Evolutionary conservation across 2,329 filamentous ascomycete genomes (phyloP).

Genomic region (Sarocladium oryzae): DNA sequence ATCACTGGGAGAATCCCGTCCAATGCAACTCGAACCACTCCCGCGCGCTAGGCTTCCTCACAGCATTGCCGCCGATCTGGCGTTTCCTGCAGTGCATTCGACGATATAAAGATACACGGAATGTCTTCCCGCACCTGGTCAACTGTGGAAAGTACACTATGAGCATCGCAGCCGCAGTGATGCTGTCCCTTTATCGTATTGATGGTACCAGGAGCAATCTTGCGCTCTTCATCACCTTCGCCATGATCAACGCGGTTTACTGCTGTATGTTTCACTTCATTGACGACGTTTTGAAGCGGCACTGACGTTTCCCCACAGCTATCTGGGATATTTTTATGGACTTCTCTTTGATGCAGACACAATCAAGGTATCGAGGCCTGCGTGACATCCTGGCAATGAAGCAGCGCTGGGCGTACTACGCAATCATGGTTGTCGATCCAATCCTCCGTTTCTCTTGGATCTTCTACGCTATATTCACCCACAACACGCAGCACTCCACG

Average conservation of each 20-base stretch:
- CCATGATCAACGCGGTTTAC: slow-evolving; percentile 77
- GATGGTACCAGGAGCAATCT: slow-evolving; percentile 48
- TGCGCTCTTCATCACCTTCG: slow-evolving; percentile 73
- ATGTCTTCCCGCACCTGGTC: slow-evolving; percentile 84
- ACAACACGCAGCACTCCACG: slow-evolving; percentile 76
- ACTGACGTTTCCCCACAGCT: slow-evolving; percentile 32
- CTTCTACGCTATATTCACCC: slow-evolving; percentile 79
- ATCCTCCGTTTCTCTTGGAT: slow-evolving; percentile 91
- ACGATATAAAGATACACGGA: slow-evolving; percentile 79
- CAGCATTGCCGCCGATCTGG: slow-evolving; percentile 79
- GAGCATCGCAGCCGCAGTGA: slow-evolving; percentile 73
- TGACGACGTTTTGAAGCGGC: background rate
- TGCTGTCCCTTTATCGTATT: slow-evolving; percentile 78
- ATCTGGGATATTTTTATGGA: slow-evolving; percentile 97
- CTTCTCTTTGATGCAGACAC: slow-evolving; percentile 80
- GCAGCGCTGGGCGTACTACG: slow-evolving; percentile 75
- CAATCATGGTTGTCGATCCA: slow-evolving; percentile 75
- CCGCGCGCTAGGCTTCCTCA: slow-evolving; percentile 77
- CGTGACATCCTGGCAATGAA: slow-evolving; percentile 78
- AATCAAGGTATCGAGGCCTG: slow-evolving; percentile 60
- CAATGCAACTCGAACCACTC: slow-evolving; percentile 85
- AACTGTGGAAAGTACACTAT: slow-evolving; percentile 89
- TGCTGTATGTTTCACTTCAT: slow-evolving; percentile 49
- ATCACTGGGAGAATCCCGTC: slow-evolving; percentile 62
- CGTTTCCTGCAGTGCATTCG: slow-evolving; percentile 84